Percentiles rank a stretch among this genome's conserved stretches.
Evolutionary conservation across 2,329 filamentous ascomycete species (phyloP).

Genomic region (Septoria petroselini): DNA sequence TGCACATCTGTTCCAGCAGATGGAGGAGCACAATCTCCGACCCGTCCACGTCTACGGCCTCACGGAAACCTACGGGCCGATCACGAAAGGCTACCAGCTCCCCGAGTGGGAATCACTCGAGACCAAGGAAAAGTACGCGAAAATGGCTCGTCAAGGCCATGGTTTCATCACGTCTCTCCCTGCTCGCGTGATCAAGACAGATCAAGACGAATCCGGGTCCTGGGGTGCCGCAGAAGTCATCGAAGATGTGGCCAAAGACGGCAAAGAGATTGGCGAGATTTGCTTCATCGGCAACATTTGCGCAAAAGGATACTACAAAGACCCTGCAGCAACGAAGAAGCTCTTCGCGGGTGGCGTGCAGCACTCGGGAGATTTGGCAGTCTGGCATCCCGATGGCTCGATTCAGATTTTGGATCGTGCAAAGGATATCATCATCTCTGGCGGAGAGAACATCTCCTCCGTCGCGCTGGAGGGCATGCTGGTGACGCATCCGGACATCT

Average conservation of each 20-base stretch:
- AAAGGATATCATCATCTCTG: slow-evolving; percentile 98
- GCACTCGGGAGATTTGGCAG: slow-evolving; percentile 88
- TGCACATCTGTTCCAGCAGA: slow-evolving; percentile 86
- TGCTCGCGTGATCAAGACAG: slow-evolving; percentile 75
- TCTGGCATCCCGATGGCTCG: slow-evolving; percentile 87
- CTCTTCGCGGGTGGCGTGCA: slow-evolving; percentile 82
- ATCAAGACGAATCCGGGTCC: slow-evolving; percentile 52
- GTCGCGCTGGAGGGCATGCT: slow-evolving; percentile 90
- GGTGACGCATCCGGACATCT: slow-evolving; percentile 78
- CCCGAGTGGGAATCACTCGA: slow-evolving; percentile 78
- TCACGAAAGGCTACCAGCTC: slow-evolving; percentile 88
- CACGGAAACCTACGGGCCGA: slow-evolving; percentile 88
- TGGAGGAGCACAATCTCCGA: slow-evolving; percentile 79
- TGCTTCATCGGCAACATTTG: slow-evolving; percentile 91
- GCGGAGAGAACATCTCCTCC: slow-evolving; percentile 94
- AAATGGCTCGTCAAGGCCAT: slow-evolving; percentile 92
- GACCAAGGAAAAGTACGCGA: slow-evolving; percentile 72
- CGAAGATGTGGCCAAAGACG: slow-evolving; percentile 65
- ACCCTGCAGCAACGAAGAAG: slow-evolving; percentile 78
- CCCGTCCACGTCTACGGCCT: slow-evolving; percentile 92
- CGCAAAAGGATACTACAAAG: slow-evolving; percentile 86
- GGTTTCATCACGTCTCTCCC: slow-evolving; percentile 82
- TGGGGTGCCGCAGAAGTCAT: slow-evolving; percentile 52
- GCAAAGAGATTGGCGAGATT: slow-evolving; percentile 76
- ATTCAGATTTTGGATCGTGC: slow-evolving; percentile 89